Base-by-base conservation (phyloP, 2,329 filamentous ascomycete species). In the Talaromyces marneffei region DNA sequence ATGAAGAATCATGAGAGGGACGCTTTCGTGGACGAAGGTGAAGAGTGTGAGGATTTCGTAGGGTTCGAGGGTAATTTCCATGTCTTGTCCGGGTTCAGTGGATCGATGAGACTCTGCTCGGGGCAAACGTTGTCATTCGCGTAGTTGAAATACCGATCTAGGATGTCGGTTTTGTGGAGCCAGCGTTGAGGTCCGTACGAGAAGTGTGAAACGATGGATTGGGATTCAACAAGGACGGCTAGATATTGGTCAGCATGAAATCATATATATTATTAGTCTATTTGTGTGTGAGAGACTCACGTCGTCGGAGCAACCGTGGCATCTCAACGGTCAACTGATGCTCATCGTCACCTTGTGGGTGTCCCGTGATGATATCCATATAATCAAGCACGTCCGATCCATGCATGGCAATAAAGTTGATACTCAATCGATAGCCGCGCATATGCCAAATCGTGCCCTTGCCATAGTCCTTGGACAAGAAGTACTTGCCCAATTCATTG, bases 141-240 rank as follows among this genome's bases (percentile, higher is more conserved):
- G 16, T 62, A 62, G 46, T 62, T 62, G 56, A 59, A 62, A 56
- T 62, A 62, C n/a, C 60, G 60, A 39, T 62, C 60, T 48, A 62
- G 27, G n/a, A 62, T 44, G 50, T 62, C 60, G 29, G 60, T 62
- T 31, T 62, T 62, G 29, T 62, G 35, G 8, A 62, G 60, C 10
- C 53, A 55, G 23, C 37, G 27, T 23, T 62, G 60, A 39, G 60
- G 60, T 20, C 60, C 60, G 31, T 62, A 62, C 14, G 60, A 59
- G n/a, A 62, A 62, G 25, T 62, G 60, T 20, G 60, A 62, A 16
- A 62, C 60, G 12, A 62, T 62, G n/a, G 60, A 52, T 37, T 59
- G 60, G 5, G 60, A 62, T 46, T 62, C 60, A 14, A 62, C 48
- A 9, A 62, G 60, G 55, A 62, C 60, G 20, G 60, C 60, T 62